Conservation (phyloP, 768 basidiomycete genomes). For the Plicaturopsis crispa region DNA sequence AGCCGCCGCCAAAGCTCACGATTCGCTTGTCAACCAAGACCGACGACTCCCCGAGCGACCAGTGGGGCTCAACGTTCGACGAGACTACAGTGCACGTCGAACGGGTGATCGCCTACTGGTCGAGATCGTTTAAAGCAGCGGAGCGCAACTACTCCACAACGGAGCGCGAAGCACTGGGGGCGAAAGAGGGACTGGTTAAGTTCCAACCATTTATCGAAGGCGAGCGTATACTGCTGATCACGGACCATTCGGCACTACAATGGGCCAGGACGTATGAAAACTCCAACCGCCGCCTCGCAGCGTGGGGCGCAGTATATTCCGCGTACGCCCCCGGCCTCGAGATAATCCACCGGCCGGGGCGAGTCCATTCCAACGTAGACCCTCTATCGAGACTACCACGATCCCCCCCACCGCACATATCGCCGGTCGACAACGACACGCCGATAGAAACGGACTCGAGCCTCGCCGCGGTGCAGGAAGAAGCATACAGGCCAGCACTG, state of each 20-base stretch:
- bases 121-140: slow-evolving; percentile 19
- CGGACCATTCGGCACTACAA: slow-evolving; percentile 20
- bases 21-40: slow-evolving; percentile 11
- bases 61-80: slow-evolving; percentile 17
- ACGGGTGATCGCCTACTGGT: slow-evolving; percentile 24
- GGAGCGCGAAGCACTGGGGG: slow-evolving; percentile 28
- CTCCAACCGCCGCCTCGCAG: slow-evolving; percentile 15
- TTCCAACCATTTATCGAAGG: slow-evolving; percentile 30
- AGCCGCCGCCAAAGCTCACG: slow-evolving; percentile 17
- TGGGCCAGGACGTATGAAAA: slow-evolving; percentile 18
- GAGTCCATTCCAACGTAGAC: slow-evolving; percentile 23
- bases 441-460: too few species aligned
- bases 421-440: too few species aligned
- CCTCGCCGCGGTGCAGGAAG: too few species aligned
- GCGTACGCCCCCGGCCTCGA: slow-evolving; percentile 21
- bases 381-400: slow-evolving; percentile 15
- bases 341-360: slow-evolving; percentile 23
- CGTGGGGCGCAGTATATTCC: slow-evolving; percentile 24
- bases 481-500: too few species aligned
- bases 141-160: slow-evolving; percentile 30
- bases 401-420: slow-evolving; percentile 15
- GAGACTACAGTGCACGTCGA: slow-evolving; percentile 24
- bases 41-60: slow-evolving; percentile 12
- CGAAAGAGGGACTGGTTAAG: slow-evolving; percentile 29
- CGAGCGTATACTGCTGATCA: slow-evolving; percentile 19